Evolutionary conservation across 257 asterid genomes (phyloP).

Genomic region (Osmanthus fragrans): DNA sequence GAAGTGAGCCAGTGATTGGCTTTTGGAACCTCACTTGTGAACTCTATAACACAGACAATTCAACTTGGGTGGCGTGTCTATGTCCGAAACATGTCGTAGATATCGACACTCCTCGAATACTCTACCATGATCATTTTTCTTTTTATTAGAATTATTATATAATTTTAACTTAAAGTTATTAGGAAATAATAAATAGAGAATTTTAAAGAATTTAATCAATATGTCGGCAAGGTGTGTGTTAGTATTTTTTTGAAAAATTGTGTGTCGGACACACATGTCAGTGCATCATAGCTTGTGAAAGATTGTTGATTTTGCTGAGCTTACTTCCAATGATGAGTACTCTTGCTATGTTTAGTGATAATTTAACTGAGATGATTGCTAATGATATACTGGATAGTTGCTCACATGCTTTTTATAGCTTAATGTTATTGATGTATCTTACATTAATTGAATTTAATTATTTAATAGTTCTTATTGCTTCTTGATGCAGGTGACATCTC

Average conservation of each 20-base stretch:
- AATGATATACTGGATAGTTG: neutral
- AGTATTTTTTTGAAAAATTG: too few relatives aligned
- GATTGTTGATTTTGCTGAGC: neutral
- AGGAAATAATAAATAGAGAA: too few relatives aligned
- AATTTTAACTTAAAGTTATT: too few relatives aligned
- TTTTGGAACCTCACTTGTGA: neutral
- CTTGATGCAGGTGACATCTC: conserved; percentile 65
- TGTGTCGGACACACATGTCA: too few relatives aligned
- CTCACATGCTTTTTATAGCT: conserved; percentile 1
- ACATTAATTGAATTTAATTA: neutral
- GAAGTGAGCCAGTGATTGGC: neutral
- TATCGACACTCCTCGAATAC: too few relatives aligned
- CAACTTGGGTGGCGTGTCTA: too few relatives aligned
- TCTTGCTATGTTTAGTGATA: neutral
- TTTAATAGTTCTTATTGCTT: conserved; percentile 21
- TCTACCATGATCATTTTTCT: too few relatives aligned
- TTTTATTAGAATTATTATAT: too few relatives aligned
- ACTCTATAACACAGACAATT: too few relatives aligned
- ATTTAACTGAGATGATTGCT: conserved; percentile 1
- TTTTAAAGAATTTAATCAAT: too few relatives aligned
- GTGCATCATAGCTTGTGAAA: neutral
- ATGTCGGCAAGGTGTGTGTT: too few relatives aligned
- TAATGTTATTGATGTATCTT: conserved; percentile 6
- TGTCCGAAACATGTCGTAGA: too few relatives aligned
- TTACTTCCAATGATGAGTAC: conserved; percentile 2